Evolutionary conservation across 2,329 filamentous ascomycete genomes (phyloP), one percentile per base, ranked within the genome.

Genomic region (Lasiodiplodia theobromae): DNA sequence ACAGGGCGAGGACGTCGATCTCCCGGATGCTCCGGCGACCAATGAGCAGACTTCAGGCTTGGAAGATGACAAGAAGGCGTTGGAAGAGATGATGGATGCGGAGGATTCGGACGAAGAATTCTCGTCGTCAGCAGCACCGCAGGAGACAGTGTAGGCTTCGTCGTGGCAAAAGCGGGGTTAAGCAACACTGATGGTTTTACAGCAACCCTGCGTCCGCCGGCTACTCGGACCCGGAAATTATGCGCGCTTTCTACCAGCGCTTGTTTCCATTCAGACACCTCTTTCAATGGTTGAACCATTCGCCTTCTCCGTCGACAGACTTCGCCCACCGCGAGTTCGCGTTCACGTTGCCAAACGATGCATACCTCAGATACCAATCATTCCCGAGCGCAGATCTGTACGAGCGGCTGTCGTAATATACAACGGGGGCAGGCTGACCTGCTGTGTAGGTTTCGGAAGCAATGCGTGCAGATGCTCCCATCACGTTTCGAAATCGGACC

Each of bases 201-300:
- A 75, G 64, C 28, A 56, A 60, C 60, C 74, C 76, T 44, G 75
- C 79, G 44, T 76, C 79, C 37, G 78, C 81, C 8, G 79, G 80
- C 52, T 80, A 74, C 52, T 92, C 89, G 49, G 93, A 97, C 73
- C 89, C 92, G 1, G 92, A 94, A 76, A 87, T 96, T 12, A 94
- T 98, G 89, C 89, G 92, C 74, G 92, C 91, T 71, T 99, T 97
- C 83, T 99, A 99, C 79, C 92, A 97, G 77, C 92, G 96, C 58
- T 86, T 99, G 47, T 98, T 98, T 75, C 96, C 96, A 4, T 99
- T 97, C 86, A 89, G 94, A 69, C 91, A 93, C 70, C 89, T 98
- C 23, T 99, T 97, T 81, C 94, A 97, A 79, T 99, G 96, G 96
- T 88, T 99, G 58, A 99, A 98, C 77, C 96, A 98, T 81, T 93